Evolutionary conservation across 1,284 basidiomycete species (phyloP), one percentile per base, ranked within the genome.

Genomic region (Chondrostereum purpureum): DNA sequence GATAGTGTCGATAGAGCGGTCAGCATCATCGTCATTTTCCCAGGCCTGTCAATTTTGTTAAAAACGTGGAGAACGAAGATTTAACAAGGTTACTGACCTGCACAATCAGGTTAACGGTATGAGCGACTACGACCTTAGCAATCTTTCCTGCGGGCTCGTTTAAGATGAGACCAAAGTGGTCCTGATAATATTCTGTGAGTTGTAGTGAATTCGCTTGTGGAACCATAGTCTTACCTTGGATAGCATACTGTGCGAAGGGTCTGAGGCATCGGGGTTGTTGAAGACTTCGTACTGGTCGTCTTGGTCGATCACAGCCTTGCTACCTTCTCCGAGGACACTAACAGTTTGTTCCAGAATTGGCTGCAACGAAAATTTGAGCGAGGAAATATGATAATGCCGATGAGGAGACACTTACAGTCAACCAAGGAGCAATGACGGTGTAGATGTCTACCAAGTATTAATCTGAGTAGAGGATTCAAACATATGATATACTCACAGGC

Each of bases 61-160:
- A 39, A 33, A 34, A 24, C 22, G 19, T n/a, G 10, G 13, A 5
- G 43, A 12, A 19, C 17, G 18, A 16, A 31, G 27, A 8, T n/a
- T 31, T 31, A 31, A 31, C 8, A 31, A n/a, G 27, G 27, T n/a
- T 1, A 53, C 63, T 31, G 40, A 79, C 78, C 53, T 76, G 63
- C 24, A 88, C 82, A 45, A 88, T 74, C 31, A 76, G 60, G 49
- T 75, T 75, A 47, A 85, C 82, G 3, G 69, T 64, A 58, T 84
- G 63, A 47, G 74, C 67, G 12, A 87, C 79, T 17, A 88, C 75
- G n/a, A 83, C 60, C 57, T 77, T 69, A 4, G 84, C 84, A 44
- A 86, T 77, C 59, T 83, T 78, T 2, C 84, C 83, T 5, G 84
- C 83, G 1, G 85, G 83, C 57, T 83, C 80, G 54, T 83, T 83